phyloP scores from a whole-genome alignment of 2,329 filamentous ascomycete genomes.

The Penicillium capsulatum region DNA sequence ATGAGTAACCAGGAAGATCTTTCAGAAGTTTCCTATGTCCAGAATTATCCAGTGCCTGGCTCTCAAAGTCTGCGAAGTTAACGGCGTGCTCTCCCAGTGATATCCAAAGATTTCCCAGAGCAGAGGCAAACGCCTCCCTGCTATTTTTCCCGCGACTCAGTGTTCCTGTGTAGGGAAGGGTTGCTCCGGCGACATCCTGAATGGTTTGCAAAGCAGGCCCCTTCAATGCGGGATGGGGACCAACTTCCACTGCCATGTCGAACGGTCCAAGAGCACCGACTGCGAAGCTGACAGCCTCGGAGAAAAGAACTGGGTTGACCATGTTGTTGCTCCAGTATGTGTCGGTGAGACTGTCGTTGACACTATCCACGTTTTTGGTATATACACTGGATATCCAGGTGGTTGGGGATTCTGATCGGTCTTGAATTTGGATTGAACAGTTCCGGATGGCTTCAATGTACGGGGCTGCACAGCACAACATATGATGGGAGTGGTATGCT shows the following conservation, averaged over 20 bases:
- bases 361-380: slow-evolving; percentile 11
- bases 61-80: slow-evolving; percentile 15
- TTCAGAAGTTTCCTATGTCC: slow-evolving; percentile 8
- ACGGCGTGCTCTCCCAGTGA: slow-evolving; percentile 13
- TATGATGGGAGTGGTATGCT: slow-evolving; percentile 47
- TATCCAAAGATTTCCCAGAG: slow-evolving; percentile 17
- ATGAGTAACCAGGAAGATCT: slow-evolving; percentile 19
- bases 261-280: slow-evolving; percentile 12
- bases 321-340: slow-evolving; percentile 32
- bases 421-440: slow-evolving; percentile 11
- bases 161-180: slow-evolving; percentile 15
- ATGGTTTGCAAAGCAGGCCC: slow-evolving; percentile 29
- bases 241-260: slow-evolving; percentile 31
- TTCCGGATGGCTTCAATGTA: slow-evolving; percentile 27
- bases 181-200: slow-evolving; percentile 15
- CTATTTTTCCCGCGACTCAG: slow-evolving; percentile 14
- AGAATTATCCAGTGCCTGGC: not conserved
- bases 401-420: slow-evolving; percentile 1
- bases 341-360: slow-evolving; percentile 15
- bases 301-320: slow-evolving; percentile 23
- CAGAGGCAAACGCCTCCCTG: slow-evolving; percentile 11
- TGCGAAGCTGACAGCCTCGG: slow-evolving; percentile 16
- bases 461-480: slow-evolving; percentile 31
- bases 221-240: slow-evolving; percentile 34
- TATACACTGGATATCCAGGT: slow-evolving; percentile 33